Base-by-base conservation (phyloP, 768 basidiomycete species). In the Clitopilus hobsonii region DNA sequence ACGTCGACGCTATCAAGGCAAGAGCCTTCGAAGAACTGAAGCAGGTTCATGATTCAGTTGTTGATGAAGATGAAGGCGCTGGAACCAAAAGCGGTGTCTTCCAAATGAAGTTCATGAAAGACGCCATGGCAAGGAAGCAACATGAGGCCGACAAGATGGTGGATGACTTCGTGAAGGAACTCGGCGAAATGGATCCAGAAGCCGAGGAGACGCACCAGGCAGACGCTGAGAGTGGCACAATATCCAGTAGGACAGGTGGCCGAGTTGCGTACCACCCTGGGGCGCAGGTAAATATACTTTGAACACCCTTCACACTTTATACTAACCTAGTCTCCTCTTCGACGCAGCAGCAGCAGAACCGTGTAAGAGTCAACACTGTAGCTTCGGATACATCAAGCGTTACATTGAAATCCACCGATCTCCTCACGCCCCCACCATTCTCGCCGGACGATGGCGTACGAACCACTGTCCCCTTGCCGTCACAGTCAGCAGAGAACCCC, bases 21-120 rank as follows among this genome's bases (percentile, higher is more conserved):
- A 78, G 18, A 74, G 68, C 26, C 77, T 80, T 81, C 25, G 77
- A 73, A 30, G 79, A 69, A 41, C 84, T 93, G 63, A 86, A 84
- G 63, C 75, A 75, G 10, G 66, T 69, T 6, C 92, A 90, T 1
- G 93, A n/a, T n/a, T n/a, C n/a, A n/a, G n/a, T 94, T 60, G 85
- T 95, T 8, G 71, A 75, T 28, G 59, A 57, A 47, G 53, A 51
- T 16, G 58, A 55, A 5, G 54, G 60, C 24, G 61, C 38, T 22
- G 72, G 67, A 20, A 70, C 72, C 63, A 81, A 81, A 61, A 89
- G 88, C 70, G 83, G 89, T 57, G 79, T 98, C 8, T 89, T 97
- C 67, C 80, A 84, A 59, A 98, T 98, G 97, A 98, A 97, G 72
- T 99, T 98, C 71, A 99, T 99, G 96, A 88, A 89, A 68, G 88